A percentile compares a stretch with the other conserved stretches of the same genome.
phyloP scores from a whole-genome alignment of 352 stramenopile species.

The Pythium grandisporangium region DNA sequence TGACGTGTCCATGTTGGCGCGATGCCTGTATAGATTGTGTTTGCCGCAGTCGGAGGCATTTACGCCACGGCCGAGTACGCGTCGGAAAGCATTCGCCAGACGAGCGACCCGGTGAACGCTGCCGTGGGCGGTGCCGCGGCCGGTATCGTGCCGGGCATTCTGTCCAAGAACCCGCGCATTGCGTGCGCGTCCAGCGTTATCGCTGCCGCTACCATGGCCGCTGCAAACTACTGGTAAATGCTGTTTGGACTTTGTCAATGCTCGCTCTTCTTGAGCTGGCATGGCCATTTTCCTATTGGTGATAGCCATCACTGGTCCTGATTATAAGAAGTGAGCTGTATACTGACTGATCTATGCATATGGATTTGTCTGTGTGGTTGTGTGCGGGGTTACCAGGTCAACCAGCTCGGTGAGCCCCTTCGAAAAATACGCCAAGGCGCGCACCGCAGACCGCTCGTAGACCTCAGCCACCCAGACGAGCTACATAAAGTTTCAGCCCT shows the following conservation, averaged over 20 bases:
- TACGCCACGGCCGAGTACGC: constrained; percentile 66
- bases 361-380: too few species aligned
- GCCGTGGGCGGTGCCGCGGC: constrained; percentile 51
- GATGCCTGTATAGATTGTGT: constrained; percentile 48
- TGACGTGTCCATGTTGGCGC: too few species aligned
- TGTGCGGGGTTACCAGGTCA: too few species aligned
- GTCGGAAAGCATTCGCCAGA: constrained; percentile 50
- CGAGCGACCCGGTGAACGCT: constrained; percentile 62
- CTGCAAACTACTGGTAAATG: constrained; percentile 63
- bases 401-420: constrained; percentile 38
- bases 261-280: too few species aligned
- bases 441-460: constrained; percentile 42
- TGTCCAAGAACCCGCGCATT: constrained; percentile 71
- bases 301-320: too few species aligned
- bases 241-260: too few species aligned
- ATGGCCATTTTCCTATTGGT: too few species aligned
- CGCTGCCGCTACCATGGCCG: constrained; percentile 31
- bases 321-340: too few species aligned
- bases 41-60: constrained; percentile 48
- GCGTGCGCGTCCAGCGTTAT: constrained; percentile 35
- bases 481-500: too few species aligned
- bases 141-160: constrained; percentile 56
- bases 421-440: constrained; percentile 59
- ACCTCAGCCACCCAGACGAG: too few species aligned
- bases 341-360: too few species aligned